A percentile compares a stretch with the other conserved stretches of the same genome.
Conservation (phyloP, 2,329 filamentous ascomycete genomes). For the Pseudopyrenochaeta lycopersici region DNA sequence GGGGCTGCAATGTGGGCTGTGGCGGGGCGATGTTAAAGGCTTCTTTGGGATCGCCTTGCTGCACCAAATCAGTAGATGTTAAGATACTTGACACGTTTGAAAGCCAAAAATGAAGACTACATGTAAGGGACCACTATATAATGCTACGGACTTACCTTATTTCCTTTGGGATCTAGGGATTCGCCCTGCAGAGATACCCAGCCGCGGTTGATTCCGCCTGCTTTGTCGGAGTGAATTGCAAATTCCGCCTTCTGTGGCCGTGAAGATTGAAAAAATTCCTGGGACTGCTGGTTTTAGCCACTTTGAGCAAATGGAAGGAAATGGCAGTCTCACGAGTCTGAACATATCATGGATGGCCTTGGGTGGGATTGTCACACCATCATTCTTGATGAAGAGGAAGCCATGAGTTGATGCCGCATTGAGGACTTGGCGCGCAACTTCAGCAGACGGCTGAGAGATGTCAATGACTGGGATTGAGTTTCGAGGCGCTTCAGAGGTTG, state of each 20-base stretch:
- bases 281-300: conserved; percentile 61
- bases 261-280: conserved; percentile 76
- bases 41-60: conserved; percentile 81
- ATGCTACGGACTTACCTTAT: conserved; percentile 65
- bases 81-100: too few relatives aligned
- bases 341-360: conserved; percentile 76
- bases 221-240: conserved; percentile 71
- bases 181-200: conserved; percentile 91
- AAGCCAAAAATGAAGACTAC: conserved; percentile 22
- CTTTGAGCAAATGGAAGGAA: background rate
- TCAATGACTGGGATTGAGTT: conserved; percentile 80
- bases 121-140: conserved; percentile 66
- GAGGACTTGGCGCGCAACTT: conserved; percentile 74
- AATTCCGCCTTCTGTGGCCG: conserved; percentile 76
- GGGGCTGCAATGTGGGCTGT: conserved; percentile 70
- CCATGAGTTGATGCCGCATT: conserved; percentile 83
- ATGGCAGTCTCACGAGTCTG: conserved; percentile 65
- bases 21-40: conserved; percentile 94
- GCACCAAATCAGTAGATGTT: conserved; percentile 2
- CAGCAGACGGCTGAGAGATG: conserved; percentile 67
- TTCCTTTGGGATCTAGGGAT: conserved; percentile 83
- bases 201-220: conserved; percentile 75
- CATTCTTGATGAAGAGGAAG: conserved; percentile 88
- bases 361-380: conserved; percentile 72
- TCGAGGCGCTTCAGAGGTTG: conserved; percentile 9